Percentiles rank a stretch among this genome's conserved stretches.
phyloP scores from a whole-genome alignment of 345 rosid species.

The Aethionema arabicum region DNA sequence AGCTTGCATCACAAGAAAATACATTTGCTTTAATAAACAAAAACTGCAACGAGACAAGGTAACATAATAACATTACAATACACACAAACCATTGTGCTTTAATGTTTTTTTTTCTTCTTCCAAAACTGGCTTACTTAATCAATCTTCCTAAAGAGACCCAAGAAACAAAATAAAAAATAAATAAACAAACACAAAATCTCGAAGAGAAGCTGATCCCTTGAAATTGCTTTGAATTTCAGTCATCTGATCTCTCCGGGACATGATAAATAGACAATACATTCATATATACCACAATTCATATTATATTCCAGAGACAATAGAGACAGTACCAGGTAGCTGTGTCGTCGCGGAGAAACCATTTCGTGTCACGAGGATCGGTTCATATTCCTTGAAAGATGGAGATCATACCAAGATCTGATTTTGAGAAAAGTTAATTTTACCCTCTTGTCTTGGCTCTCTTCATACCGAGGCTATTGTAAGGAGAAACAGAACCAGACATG shows the following conservation, averaged over 20 bases:
- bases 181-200: constrained; percentile 21
- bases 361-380: constrained; percentile 22
- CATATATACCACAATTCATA: constrained; percentile 29
- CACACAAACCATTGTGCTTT: constrained; percentile 31
- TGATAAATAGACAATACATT: constrained; percentile 23
- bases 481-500: constrained; percentile 91
- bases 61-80: constrained; percentile 32
- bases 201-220: constrained; percentile 20
- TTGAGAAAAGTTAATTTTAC: constrained; percentile 10
- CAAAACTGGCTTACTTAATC: neutral
- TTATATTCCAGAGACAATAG: constrained; percentile 21
- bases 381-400: constrained; percentile 14
- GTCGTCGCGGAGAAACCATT: neutral
- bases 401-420: constrained; percentile 8
- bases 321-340: constrained; percentile 18
- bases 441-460: constrained; percentile 94
- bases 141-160: constrained; percentile 13
- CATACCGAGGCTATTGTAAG: constrained; percentile 88
- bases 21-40: constrained; percentile 1
- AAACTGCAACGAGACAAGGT: constrained; percentile 7
- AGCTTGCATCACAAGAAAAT: constrained; percentile 21
- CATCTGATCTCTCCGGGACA: constrained; percentile 28
- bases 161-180: constrained; percentile 11
- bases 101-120: constrained; percentile 1
- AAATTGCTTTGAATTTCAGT: neutral